Conservation (phyloP, 495 filamentous ascomycete genomes). For the Amphirosellinia nigrospora region DNA sequence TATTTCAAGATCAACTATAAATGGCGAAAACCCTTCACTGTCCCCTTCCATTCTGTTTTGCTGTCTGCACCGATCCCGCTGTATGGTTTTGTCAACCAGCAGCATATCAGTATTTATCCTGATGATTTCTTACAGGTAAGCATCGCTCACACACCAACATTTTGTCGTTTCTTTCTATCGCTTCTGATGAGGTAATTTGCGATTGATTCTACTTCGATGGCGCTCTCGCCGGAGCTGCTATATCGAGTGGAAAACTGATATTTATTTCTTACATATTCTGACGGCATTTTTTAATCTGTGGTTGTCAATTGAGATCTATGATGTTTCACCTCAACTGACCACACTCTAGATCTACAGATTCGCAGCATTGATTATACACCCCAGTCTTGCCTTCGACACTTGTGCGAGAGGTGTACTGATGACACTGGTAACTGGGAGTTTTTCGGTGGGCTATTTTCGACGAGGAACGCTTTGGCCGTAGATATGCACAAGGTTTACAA, state of each 20-base stretch:
- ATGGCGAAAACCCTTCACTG: constrained; percentile 1
- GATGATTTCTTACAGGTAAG: constrained; percentile 12
- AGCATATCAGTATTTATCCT: too few relatives aligned
- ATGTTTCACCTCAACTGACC: constrained; percentile 7
- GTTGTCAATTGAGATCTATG: neutral
- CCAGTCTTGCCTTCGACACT: neutral
- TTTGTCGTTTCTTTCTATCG: neutral
- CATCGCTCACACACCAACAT: neutral
- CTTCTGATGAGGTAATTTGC: constrained; percentile 96
- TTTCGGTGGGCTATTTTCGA: neutral
- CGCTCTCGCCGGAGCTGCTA: constrained; percentile 83
- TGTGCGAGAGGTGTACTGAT: neutral
- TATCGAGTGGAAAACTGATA: constrained; percentile 79
- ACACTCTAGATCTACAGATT: neutral
- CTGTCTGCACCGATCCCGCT: neutral
- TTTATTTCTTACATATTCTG: constrained; percentile 99
- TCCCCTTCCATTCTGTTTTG: neutral
- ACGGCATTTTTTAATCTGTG: constrained; percentile 38
- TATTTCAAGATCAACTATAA: constrained; percentile 8
- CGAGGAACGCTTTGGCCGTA: neutral
- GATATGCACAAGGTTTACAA: neutral
- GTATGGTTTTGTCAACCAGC: neutral
- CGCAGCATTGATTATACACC: neutral
- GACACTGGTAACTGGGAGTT: neutral
- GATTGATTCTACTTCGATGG: constrained; percentile 85